Evolutionary conservation across 1,284 basidiomycete species (phyloP).

Genomic region (Ustilago trichophora): DNA sequence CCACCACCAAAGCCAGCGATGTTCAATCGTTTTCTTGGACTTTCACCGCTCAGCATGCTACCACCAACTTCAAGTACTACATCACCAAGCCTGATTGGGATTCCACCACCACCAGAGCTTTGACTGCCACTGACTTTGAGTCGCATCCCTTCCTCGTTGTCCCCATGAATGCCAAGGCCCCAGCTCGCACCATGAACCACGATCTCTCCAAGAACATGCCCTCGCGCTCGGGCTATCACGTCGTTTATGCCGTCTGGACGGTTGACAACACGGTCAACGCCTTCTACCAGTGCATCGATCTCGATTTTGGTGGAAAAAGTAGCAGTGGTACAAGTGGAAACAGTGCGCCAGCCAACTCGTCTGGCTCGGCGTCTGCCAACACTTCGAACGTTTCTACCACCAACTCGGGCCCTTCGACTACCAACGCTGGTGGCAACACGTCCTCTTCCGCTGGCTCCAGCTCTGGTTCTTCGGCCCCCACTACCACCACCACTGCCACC

Average conservation of each 20-base stretch:
- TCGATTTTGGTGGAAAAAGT: conserved; percentile 35
- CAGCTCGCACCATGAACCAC: conserved; percentile 18
- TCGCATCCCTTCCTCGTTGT: conserved; percentile 35
- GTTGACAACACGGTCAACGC: conserved; percentile 43
- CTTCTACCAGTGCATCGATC: conserved; percentile 50
- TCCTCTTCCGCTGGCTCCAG: conserved; percentile 2
- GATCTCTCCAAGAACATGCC: conserved; percentile 28
- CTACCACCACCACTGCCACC: not conserved
- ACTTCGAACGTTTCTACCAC: not conserved
- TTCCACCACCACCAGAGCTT: conserved; percentile 6
- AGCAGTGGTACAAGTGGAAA: not conserved
- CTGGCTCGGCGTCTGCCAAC: not conserved
- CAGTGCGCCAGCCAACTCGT: not conserved
- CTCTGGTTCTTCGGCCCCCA: not conserved
- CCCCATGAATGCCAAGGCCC: conserved; percentile 31
- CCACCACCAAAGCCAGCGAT: conserved; percentile 20
- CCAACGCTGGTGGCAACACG: not conserved
- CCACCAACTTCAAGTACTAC: conserved; percentile 48
- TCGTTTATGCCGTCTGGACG: conserved; percentile 49
- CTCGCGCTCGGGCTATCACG: conserved; percentile 29
- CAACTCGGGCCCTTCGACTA: not conserved
- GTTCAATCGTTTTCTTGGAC: conserved; percentile 39
- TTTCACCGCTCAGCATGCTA: conserved; percentile 46
- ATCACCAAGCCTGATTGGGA: conserved; percentile 43
- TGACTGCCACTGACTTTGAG: conserved; percentile 32